Percentiles rank a stretch among this genome's conserved stretches.
Conservation (phyloP, 306 rosid species). For the Echinosophora koreensis region DNA sequence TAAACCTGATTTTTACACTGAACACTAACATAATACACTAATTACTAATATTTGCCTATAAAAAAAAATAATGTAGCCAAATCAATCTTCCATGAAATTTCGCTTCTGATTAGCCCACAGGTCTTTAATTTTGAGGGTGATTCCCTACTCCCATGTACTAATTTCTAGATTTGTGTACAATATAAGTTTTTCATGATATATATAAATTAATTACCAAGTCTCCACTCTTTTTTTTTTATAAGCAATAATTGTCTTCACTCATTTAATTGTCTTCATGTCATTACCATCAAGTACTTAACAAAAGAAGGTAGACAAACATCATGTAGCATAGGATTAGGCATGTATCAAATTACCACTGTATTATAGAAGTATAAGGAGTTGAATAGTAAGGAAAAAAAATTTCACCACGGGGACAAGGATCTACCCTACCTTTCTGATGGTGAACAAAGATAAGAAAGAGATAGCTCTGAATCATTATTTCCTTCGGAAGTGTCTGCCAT, state of each 20-base stretch:
- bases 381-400: too few species aligned
- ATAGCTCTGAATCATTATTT: constrained; percentile 30
- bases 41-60: too few species aligned
- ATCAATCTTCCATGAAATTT: neutral
- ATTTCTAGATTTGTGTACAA: neutral
- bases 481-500: neutral
- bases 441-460: constrained; percentile 45
- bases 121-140: too few species aligned
- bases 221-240: too few species aligned
- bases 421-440: constrained; percentile 42
- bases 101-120: neutral
- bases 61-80: too few species aligned
- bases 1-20: neutral
- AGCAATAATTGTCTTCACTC: too few species aligned
- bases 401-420: neutral
- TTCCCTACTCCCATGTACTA: neutral
- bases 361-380: neutral
- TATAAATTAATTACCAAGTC: neutral
- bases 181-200: neutral
- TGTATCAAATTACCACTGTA: neutral
- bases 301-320: neutral
- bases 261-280: neutral
- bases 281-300: neutral
- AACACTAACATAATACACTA: too few species aligned
- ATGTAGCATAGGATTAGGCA: neutral